Evolutionary conservation across 805 yeast species (phyloP), one percentile per base, ranked within the genome.

Genomic region (Spathaspora passalidarum): DNA sequence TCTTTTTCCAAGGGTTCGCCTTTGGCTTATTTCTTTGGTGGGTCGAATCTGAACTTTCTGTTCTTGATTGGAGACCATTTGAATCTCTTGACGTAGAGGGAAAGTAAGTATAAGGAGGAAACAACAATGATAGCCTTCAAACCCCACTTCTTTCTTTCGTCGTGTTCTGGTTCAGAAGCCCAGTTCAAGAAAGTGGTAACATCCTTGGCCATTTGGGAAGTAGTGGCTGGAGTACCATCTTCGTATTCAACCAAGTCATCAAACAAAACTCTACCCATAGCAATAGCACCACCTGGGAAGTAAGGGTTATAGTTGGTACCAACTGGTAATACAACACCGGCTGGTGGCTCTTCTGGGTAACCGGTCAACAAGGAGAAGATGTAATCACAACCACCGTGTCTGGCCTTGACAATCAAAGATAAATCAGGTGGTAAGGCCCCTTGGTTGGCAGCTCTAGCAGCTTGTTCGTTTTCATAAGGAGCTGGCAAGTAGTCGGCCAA

Each of bases 251-350:
- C 99, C 64, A 94, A 79, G 56, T 88, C 99, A 67, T 94, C 99
- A 60, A 91, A 94, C 69, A 94, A 79, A 49, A 92, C 98, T 78
- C 99, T 88, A 66, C 88, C 98, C 99, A 94, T 94, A 59, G 97
- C 99, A 77, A 94, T 92, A 37, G 97, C 80, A 56, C 99, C 98
- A 75, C 98, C 98, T 69, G 99, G 98, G 96, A 94, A 94, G 80
- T 94, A 94, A 64, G 99, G 99, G 81, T 94, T 94, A 77, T 94
- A 94, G 84, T 94, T 94, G 52, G 96, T 72, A 54, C 99, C 99
- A 52, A 88, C 86, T 49, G 98, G 95, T 60, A 94, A 78, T 43
- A 69, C 79, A 50, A 88, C 97, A 78, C 99, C 99, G 25, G 97
- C 98, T 57, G 99, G 99, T 51, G 96, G 87, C 52, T 94, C 98